phyloP scores from a whole-genome alignment of 495 filamentous ascomycete species.

The Xylaria intraflava region DNA sequence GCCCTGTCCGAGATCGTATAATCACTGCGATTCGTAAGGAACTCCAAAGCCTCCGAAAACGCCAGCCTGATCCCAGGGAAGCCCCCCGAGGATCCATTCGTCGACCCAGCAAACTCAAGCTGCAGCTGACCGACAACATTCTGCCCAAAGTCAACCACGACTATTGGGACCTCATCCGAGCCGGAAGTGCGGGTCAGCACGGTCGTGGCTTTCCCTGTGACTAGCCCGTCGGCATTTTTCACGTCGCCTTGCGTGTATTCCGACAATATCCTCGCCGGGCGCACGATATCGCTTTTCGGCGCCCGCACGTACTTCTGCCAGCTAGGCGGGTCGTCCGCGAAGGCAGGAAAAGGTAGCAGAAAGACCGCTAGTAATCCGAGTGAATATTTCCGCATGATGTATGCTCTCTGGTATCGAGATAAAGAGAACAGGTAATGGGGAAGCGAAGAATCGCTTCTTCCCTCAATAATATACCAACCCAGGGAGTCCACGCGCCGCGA shows the following conservation, averaged over 20 bases:
- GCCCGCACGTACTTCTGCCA: conserved; percentile 23
- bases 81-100: conserved; percentile 10
- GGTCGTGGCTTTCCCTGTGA: conserved; percentile 18
- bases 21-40: conserved; percentile 35
- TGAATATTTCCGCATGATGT: background rate
- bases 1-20: conserved; percentile 40
- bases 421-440: too few species aligned
- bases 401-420: too few species aligned
- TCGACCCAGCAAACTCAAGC: conserved; percentile 20
- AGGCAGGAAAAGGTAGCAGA: background rate
- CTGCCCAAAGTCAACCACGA: conserved; percentile 42
- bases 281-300: conserved; percentile 8
- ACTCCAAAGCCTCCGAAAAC: conserved; percentile 41
- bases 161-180: conserved; percentile 6
- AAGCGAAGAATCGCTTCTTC: too few species aligned
- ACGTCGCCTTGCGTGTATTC: conserved; percentile 22
- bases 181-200: conserved; percentile 18
- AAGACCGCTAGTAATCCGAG: background rate
- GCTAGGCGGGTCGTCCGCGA: conserved; percentile 10
- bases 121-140: conserved; percentile 34
- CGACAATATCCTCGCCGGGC: conserved; percentile 10
- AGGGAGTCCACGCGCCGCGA: too few species aligned
- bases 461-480: too few species aligned
- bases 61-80: conserved; percentile 37
- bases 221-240: conserved; percentile 25